Evolutionary conservation across 2,329 filamentous ascomycete genomes (phyloP).

Genomic region (Scytalidium lignicola): DNA sequence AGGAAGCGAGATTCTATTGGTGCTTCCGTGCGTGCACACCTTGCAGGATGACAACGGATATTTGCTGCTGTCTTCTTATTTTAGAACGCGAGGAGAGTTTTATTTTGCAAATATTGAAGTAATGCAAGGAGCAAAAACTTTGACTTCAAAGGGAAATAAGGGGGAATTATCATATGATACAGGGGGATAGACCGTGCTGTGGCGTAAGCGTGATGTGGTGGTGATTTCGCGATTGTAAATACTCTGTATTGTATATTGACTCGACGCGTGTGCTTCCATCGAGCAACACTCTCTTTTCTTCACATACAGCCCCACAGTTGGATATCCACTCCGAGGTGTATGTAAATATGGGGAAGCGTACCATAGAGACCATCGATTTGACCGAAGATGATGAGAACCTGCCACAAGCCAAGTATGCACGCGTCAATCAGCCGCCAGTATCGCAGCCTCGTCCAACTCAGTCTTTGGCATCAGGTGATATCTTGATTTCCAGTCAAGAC

Average conservation of each 20-base stretch:
- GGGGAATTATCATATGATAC: too few relatives aligned
- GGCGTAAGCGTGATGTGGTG: neutral
- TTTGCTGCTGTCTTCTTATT: too few relatives aligned
- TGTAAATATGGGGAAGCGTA: conserved; percentile 29
- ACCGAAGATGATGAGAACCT: conserved; percentile 31
- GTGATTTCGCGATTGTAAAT: neutral
- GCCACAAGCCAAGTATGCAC: conserved; percentile 20
- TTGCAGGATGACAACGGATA: too few relatives aligned
- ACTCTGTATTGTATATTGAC: neutral
- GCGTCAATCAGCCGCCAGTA: conserved; percentile 6
- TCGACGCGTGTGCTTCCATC: neutral
- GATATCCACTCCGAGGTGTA: neutral
- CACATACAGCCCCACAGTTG: neutral
- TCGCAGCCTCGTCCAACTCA: conserved; percentile 18
- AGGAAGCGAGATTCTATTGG: too few relatives aligned
- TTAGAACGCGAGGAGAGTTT: too few relatives aligned
- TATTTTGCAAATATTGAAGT: too few relatives aligned
- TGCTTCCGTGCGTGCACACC: too few relatives aligned
- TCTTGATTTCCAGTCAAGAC: conserved; percentile 10
- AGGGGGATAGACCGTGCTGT: neutral
- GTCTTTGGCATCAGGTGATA: conserved; percentile 13
- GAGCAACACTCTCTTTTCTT: neutral
- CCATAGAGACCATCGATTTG: conserved; percentile 35
- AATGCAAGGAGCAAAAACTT: too few relatives aligned
- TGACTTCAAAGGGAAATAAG: too few relatives aligned